Evolutionary conservation across 768 basidiomycete genomes (phyloP), one percentile per base, ranked within the genome.

Genomic region (Coprinopsis cinerea): DNA sequence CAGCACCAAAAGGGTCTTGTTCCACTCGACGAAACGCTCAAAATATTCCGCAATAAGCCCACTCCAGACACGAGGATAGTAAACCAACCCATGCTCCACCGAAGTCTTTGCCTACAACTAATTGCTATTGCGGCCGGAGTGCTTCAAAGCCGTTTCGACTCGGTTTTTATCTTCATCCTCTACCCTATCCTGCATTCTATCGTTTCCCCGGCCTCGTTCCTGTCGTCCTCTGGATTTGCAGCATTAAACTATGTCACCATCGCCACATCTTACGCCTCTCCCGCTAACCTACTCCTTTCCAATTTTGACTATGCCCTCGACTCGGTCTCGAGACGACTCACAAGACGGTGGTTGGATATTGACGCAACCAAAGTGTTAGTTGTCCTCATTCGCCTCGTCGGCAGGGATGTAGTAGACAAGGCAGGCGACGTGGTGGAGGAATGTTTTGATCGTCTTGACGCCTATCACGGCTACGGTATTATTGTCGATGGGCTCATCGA

Each of bases 231-330:
- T n/a, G 94, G 85, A 1, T 68, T 85, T 7, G 80, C 84, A 3
- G 74, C 92, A 1, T 73, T 99, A 47, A 65, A 77, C 51, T 82
- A 76, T 52, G 77, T 95, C 27, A 76, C 92, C 5, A 68, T 74
- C n/a, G 73, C 79, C 47, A 82, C 86, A 2, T 91, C 87, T 3
- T 94, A 92, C 58, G 92, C 93, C n/a, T 88, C 91, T 2, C 77
- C 90, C 0, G 81, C 85, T 37, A 94, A 94, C 59, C 73, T 98
- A 23, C 73, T 99, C 4, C 75, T 97, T 32, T 86, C 94, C 18
- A 96, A 99, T 64, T 95, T 95, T 56, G 95, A 99, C 66, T 98
- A 99, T 61, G 87, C 92, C 7, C 79, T 99, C 48, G 92, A 97
- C 57, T 81, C 88, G 1, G 85, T 95, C 14, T 89, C 92, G 2